Evolutionary conservation across 441 rosid genomes (phyloP).

Genomic region (Populus trichocarpa): DNA sequence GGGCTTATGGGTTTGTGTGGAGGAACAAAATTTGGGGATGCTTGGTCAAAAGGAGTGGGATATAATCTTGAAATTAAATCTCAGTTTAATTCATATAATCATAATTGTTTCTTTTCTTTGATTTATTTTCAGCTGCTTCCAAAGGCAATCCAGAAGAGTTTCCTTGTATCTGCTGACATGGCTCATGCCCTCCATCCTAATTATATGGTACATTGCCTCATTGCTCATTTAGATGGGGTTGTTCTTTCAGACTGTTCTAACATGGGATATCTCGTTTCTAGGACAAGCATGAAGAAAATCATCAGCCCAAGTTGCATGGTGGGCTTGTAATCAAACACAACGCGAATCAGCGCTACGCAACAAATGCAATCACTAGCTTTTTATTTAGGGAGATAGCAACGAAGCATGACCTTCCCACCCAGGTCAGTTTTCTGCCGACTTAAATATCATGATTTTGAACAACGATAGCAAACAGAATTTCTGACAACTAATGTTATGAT

Average conservation of each 20-base stretch:
- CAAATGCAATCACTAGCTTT: slow-evolving; percentile 84
- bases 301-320: slow-evolving; percentile 95
- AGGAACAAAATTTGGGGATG: not conserved
- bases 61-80: not conserved
- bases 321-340: slow-evolving; percentile 98
- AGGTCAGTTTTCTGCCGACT: slow-evolving; percentile 39
- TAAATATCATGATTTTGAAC: not conserved
- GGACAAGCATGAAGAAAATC: slow-evolving; percentile 97
- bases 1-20: not conserved
- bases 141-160: slow-evolving; percentile 87
- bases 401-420: slow-evolving; percentile 71
- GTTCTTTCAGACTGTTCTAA: slow-evolving; percentile 10
- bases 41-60: not conserved
- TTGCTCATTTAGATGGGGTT: slow-evolving; percentile 1
- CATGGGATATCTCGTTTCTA: slow-evolving; percentile 20
- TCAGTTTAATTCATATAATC: not conserved
- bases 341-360: slow-evolving; percentile 96
- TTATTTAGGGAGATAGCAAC: slow-evolving; percentile 80
- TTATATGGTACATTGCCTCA: slow-evolving; percentile 50
- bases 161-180: slow-evolving; percentile 96
- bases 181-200: slow-evolving; percentile 99
- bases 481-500: not conserved
- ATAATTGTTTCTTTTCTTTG: not conserved
- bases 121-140: slow-evolving; percentile 56
- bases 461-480: not conserved